Base-by-base conservation (phyloP, 495 filamentous ascomycete species). In the Collariella sp. region DNA sequence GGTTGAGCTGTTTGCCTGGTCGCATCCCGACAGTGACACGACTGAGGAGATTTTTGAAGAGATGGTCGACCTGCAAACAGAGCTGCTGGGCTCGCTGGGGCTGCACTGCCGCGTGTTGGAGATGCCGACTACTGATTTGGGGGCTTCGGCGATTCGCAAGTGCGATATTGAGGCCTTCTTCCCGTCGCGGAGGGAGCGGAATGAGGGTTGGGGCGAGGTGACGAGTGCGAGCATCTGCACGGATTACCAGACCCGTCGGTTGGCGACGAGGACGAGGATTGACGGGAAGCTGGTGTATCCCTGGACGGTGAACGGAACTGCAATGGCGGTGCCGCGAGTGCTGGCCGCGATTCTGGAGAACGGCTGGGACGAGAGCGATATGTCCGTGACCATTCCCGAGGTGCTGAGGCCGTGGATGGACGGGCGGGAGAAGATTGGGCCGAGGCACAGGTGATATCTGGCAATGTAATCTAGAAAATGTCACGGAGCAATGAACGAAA, bases 1-100 rank as follows among this genome's bases (percentile, higher is more conserved):
- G 64, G 91, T 97, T 1, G 93, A 98, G 67, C 82, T 98, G 73
- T 98, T 98, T 66, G 88, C 83, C 0, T 98, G 91, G 91, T 82
- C 82, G 5, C 41, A 71, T 0, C 82, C 84, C 10, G 73, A 73
- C 22, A 46, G 41, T 0, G 54, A 58, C 3, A 63, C 68, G 1
- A 70, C 79, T 0, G 67, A 77, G 13, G 76, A 78, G 1, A 64
- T 89, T 24, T 96, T 96, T 67, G 67, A 83, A 53, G 89, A 95
- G 62, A 87, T 98, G 72, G 67, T 96, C 24, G 74, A 79, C 40
- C 81, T 96, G 22, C 93, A 98, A 69, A 84, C 78, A n/a, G 81
- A 89, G 62, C 86, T 97, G 52, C 72, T 97, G 16, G 70, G 72
- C 15, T 74, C 78, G 0, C 80, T 98, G 1, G 81, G 82, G 7